Conservation (phyloP, 441 rosid species). For the Hura crepitans region DNA sequence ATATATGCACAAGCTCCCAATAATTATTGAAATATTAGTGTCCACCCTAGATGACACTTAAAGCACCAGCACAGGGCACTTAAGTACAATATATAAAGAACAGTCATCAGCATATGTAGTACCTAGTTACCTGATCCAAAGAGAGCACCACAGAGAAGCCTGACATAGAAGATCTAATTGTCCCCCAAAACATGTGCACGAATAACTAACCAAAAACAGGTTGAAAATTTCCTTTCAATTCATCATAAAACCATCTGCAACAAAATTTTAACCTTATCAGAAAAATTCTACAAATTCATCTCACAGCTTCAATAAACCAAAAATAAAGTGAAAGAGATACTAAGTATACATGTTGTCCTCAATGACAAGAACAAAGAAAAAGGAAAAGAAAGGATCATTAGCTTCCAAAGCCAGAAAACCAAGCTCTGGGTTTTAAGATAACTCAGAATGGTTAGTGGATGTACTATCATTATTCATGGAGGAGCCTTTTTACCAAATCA, state of each 20-base stretch:
- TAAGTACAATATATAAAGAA: neutral
- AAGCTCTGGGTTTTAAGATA: neutral
- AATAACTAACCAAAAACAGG: constrained; percentile 45
- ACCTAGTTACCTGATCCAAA: constrained; percentile 33
- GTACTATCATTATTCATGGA: neutral
- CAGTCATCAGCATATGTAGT: neutral
- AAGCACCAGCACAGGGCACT: neutral
- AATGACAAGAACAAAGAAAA: neutral
- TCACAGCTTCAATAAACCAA: constrained; percentile 10
- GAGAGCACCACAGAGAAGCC: constrained; percentile 16
- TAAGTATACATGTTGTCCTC: neutral
- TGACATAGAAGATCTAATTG: constrained; percentile 16
- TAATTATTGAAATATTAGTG: neutral
- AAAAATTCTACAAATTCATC: constrained; percentile 8
- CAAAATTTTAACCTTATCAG: constrained; percentile 3
- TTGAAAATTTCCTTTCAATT: constrained; percentile 50
- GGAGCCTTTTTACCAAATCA: neutral
- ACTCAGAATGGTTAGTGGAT: neutral
- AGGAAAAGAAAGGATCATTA: neutral
- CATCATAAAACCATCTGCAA: constrained; percentile 75
- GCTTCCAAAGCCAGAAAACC: neutral
- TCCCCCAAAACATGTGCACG: constrained; percentile 16
- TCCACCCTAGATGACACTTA: neutral
- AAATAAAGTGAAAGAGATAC: neutral
- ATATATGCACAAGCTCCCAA: neutral